Evolutionary conservation across 2,329 filamentous ascomycete genomes (phyloP), one percentile per base, ranked within the genome.

Genomic region (Colletotrichum sansevieriae): DNA sequence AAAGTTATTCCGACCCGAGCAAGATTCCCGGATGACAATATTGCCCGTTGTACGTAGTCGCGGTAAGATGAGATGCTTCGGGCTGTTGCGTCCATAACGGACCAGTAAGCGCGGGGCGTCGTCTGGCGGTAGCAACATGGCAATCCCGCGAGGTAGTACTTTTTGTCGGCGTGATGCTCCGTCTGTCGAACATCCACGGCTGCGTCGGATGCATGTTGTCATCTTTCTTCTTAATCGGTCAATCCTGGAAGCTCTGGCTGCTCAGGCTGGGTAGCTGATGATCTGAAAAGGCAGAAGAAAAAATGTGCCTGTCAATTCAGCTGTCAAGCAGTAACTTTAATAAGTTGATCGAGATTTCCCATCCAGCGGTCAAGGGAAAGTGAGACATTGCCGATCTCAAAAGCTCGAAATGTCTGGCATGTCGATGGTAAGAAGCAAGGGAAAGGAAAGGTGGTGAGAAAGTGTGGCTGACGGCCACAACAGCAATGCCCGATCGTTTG

Each of bases 361-460:
- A 37, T 39, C 37, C 29, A 43, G 15, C 15, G 43, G 37, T 35
- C 29, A 37, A 68, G 65, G 61, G 65, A 68, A 46, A 46, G 8
- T 37, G 39, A 65, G 54, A 65, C 65, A 68, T 35, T 37, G 46
- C 41, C 54, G 54, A 59, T 58, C 22, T 33, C 12, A 3, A 15
- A 43, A 41, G 46, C 60, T 22, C 37, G 20, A 68, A 18, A 37
- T 54, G 65, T 47, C 39, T 55, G 52, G 51, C 44, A 64, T 29
- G 15, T 58, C 44, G 44, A 65, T 59, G 10, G 65, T 49, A 46
- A 54, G 65, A 65, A 54, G 52, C 61, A 68, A 65, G 65, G 65
- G 54, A 35, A 65, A 35, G 37, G 15, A 39, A 43, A n/a, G 15
- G 12, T 10, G 15, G 43, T 52, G 37, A 59, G 33, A 59, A 13